phyloP scores from a whole-genome alignment of 352 stramenopile genomes.

The Phytopythium sindhum region DNA sequence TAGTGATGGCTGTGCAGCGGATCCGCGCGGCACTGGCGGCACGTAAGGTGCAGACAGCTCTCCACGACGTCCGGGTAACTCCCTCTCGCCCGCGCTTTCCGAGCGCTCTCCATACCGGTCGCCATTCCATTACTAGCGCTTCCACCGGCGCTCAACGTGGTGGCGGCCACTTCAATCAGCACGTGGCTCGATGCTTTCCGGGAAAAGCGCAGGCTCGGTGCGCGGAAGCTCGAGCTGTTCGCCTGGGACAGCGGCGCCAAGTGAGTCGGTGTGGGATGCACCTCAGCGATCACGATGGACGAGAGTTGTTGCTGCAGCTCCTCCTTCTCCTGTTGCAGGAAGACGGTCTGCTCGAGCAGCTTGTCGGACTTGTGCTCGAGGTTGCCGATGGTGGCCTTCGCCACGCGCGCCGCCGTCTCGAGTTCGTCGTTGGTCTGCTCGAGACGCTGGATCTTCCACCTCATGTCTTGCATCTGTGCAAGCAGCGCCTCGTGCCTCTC shows the following conservation, averaged over 20 bases:
- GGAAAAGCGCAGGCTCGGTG: conserved; percentile 20
- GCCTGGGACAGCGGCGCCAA: background rate
- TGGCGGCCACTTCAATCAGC: conserved; percentile 10
- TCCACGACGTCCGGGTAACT: conserved; percentile 61
- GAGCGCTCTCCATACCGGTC: conserved; percentile 10
- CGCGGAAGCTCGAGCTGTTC: conserved; percentile 5
- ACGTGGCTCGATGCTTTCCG: conserved; percentile 25
- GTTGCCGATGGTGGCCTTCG: conserved; percentile 55
- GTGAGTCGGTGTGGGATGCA: conserved; percentile 20
- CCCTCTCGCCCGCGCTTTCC: conserved; percentile 18
- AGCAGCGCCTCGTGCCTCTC: conserved; percentile 31
- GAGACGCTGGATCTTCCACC: conserved; percentile 61
- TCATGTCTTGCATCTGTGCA: conserved; percentile 44
- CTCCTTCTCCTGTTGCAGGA: conserved; percentile 65
- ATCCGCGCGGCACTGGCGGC: conserved; percentile 34
- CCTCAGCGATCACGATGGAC: conserved; percentile 26
- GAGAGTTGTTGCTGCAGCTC: conserved; percentile 31
- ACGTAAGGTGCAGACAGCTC: conserved; percentile 70
- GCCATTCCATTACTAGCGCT: too few relatives aligned
- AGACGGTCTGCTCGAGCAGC: conserved; percentile 64
- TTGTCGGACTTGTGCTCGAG: conserved; percentile 55
- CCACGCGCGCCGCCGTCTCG: conserved; percentile 54
- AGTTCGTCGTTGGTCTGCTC: conserved; percentile 74
- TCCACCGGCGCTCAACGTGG: background rate
- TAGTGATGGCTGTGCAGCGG: conserved; percentile 17